Evolutionary conservation across 2,329 filamentous ascomycete species (phyloP).

Genomic region (Colletotrichum sp.): DNA sequence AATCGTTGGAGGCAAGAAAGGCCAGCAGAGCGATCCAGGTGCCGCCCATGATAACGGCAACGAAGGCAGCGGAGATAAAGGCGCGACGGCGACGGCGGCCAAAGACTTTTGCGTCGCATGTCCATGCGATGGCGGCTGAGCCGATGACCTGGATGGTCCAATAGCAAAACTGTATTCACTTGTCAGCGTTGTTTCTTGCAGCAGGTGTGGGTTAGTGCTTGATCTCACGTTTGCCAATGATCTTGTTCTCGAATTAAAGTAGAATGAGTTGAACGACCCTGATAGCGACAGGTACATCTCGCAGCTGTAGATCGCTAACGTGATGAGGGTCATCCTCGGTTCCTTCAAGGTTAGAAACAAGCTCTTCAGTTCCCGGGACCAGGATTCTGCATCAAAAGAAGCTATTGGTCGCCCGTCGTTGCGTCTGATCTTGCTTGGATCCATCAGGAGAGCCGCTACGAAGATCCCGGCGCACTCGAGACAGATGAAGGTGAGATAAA

Average conservation of each 20-base stretch:
- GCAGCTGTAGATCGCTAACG: not conserved
- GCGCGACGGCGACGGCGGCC: not conserved
- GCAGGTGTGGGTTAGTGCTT: not conserved
- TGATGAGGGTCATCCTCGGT: not conserved
- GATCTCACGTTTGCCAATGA: not conserved
- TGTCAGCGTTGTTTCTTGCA: not conserved
- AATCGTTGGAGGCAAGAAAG: not conserved
- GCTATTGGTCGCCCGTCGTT: not conserved
- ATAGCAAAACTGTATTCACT: not conserved
- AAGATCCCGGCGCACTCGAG: not conserved
- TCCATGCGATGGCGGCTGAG: not conserved
- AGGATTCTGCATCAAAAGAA: not conserved
- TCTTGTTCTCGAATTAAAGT: not conserved
- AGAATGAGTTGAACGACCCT: not conserved
- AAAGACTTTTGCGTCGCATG: not conserved
- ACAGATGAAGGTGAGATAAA: not conserved
- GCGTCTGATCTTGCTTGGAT: not conserved
- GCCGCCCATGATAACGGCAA: not conserved
- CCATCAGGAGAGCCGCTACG: not conserved
- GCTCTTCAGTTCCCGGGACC: not conserved
- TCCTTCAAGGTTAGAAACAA: not conserved
- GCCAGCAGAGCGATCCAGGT: not conserved
- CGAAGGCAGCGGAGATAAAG: not conserved
- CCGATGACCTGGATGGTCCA: not conserved
- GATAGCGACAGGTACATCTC: not conserved